Evolutionary conservation across 148 eudicot genomes (phyloP).

Genomic region (Beta vulgaris): DNA sequence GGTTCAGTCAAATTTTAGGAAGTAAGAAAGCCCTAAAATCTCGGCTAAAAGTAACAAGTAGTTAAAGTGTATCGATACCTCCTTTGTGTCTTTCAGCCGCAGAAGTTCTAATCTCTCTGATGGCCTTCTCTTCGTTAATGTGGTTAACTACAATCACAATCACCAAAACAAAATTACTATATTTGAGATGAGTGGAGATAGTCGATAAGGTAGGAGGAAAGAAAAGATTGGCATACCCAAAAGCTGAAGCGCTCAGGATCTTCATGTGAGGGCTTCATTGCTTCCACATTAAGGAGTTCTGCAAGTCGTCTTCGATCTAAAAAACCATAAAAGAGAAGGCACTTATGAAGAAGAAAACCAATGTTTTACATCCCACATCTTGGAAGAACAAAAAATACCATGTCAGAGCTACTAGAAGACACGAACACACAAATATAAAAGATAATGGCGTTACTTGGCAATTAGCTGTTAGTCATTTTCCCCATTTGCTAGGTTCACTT

Average conservation of each 20-base stretch:
- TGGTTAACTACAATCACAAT: conserved; percentile 54
- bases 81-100: conserved; percentile 68
- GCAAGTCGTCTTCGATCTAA: conserved; percentile 71
- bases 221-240: conserved; percentile 59
- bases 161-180: conserved; percentile 6
- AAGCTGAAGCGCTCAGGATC: conserved; percentile 96
- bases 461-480: neutral
- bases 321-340: conserved; percentile 21
- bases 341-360: neutral
- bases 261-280: conserved; percentile 68
- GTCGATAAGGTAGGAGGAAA: neutral
- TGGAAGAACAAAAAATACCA: neutral
- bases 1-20: no score
- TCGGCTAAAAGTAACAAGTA: neutral
- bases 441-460: neutral
- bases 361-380: neutral
- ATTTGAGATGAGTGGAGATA: neutral
- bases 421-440: neutral
- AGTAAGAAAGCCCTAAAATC: neutral
- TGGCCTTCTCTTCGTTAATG: conserved; percentile 71
- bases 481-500: neutral
- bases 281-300: conserved; percentile 77
- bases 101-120: conserved; percentile 78
- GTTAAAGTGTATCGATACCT: conserved; percentile 48
- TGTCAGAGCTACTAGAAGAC: neutral